Evolutionary conservation across 1,284 basidiomycete genomes (phyloP).

Genomic region (Leccinum holopus): DNA sequence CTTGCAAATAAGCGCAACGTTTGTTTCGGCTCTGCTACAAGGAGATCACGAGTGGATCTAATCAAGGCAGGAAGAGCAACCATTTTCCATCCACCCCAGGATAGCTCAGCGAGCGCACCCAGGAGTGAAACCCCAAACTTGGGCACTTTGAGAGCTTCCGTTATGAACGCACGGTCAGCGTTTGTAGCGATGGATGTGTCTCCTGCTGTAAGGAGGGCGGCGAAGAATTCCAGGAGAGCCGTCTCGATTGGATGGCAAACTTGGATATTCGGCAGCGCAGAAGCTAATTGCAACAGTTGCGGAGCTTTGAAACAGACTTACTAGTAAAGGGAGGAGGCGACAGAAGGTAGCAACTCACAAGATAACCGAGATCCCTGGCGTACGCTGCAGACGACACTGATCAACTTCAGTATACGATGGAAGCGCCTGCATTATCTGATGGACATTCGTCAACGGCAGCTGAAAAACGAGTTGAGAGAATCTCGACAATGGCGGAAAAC

Average conservation of each 20-base stretch:
- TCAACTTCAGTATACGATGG: constrained; percentile 46
- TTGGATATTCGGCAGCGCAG: constrained; percentile 42
- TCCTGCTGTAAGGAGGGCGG: constrained; percentile 54
- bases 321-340: not conserved
- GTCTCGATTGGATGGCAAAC: constrained; percentile 38
- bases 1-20: constrained; percentile 52
- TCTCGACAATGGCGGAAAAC: constrained; percentile 60
- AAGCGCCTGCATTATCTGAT: constrained; percentile 23
- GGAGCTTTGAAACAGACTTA: constrained; percentile 36
- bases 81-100: constrained; percentile 74
- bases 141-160: constrained; percentile 41
- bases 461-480: constrained; percentile 42
- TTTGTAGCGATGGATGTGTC: constrained; percentile 67
- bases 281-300: constrained; percentile 49
- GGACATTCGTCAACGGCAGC: constrained; percentile 13
- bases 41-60: constrained; percentile 47
- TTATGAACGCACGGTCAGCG: constrained; percentile 58
- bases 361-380: constrained; percentile 64
- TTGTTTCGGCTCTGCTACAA: constrained; percentile 41
- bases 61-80: constrained; percentile 58
- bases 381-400: constrained; percentile 54
- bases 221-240: constrained; percentile 49
- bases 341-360: constrained; percentile 38
- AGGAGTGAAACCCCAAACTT: constrained; percentile 53
- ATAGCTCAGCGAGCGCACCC: constrained; percentile 57